phyloP scores from a whole-genome alignment of 208 protist species.

The Trichomonas vaginalis region DNA sequence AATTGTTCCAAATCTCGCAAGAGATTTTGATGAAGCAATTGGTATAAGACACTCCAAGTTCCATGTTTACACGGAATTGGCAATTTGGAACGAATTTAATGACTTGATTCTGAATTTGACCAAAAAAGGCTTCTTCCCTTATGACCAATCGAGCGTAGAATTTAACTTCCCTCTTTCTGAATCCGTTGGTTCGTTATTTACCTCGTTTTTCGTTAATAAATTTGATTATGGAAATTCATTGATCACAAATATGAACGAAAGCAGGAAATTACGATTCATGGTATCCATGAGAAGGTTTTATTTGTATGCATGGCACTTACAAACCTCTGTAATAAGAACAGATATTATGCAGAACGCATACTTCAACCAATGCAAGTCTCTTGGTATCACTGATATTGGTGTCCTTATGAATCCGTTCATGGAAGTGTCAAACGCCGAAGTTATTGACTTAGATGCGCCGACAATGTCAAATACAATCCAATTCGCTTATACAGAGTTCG shows the following conservation, averaged over 20 bases:
- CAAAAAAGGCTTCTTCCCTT: neutral
- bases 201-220: neutral
- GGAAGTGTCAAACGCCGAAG: neutral
- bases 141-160: neutral
- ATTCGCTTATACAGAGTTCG: neutral
- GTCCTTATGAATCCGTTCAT: neutral
- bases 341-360: neutral
- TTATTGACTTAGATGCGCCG: neutral
- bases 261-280: neutral
- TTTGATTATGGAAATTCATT: neutral
- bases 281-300: neutral
- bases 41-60: neutral
- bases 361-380: neutral
- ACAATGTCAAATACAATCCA: neutral
- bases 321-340: neutral
- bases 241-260: conserved; percentile 1
- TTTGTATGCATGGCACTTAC: neutral
- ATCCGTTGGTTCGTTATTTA: neutral
- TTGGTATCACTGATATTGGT: neutral
- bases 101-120: neutral
- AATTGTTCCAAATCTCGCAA: neutral
- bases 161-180: neutral
- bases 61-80: neutral
- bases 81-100: neutral
- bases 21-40: neutral